These are phyloP conservation scores for Lyophyllum atratum DNA, from an alignment of 768 basidiomycete genomes.

Conservation along the genomic window DNA sequence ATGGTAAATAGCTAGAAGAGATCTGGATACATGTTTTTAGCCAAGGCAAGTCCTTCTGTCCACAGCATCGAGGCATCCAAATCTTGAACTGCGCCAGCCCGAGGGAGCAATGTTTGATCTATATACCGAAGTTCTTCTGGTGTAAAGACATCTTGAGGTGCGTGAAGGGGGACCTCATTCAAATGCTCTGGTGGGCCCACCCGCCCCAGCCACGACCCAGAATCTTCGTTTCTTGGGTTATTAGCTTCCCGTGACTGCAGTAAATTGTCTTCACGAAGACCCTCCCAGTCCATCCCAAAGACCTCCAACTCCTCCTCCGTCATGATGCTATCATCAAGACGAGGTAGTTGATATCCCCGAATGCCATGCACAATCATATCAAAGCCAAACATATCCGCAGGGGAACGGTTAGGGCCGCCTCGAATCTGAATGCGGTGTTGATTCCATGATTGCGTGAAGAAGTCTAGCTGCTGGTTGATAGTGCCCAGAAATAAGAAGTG, in stretches of 20 bases:
- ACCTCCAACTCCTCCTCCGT: conserved; percentile 1
- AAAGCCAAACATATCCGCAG: conserved; percentile 4
- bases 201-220: background rate
- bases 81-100: background rate
- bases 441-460: conserved; percentile 4
- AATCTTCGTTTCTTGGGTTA: background rate
- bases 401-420: conserved; percentile 3
- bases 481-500: conserved; percentile 35
- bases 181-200: background rate
- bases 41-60: background rate
- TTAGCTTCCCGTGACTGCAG: background rate
- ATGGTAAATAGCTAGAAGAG: too few species aligned
- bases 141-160: background rate
- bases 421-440: conserved; percentile 5
- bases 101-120: background rate
- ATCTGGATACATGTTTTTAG: background rate
- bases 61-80: background rate
- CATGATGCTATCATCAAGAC: background rate
- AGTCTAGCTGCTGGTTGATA: conserved; percentile 19
- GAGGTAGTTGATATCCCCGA: background rate
- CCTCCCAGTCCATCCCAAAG: background rate
- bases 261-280: background rate
- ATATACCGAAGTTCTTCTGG: background rate
- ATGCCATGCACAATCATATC: conserved; percentile 2
- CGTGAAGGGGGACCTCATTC: background rate